Conservation (phyloP, 2,329 filamentous ascomycete genomes). For the Scedosporium apiospermum region DNA sequence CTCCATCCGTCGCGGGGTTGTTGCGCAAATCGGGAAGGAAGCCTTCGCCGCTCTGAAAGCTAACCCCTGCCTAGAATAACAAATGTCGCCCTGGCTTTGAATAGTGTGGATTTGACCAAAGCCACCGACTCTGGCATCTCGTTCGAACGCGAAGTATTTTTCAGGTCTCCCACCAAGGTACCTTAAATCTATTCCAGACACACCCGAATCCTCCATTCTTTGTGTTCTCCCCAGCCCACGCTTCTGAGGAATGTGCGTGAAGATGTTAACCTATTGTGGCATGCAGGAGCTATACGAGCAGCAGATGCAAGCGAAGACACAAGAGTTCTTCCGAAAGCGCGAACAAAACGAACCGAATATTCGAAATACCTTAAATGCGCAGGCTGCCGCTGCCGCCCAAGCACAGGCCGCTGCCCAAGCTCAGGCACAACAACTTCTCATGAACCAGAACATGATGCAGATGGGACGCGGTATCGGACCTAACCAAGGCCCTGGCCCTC, state of each 20-base stretch:
- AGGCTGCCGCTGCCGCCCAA: conserved; percentile 26
- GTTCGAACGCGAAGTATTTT: conserved; percentile 39
- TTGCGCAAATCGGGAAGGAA: too few species aligned
- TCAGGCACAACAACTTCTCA: conserved; percentile 37
- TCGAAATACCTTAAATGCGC: conserved; percentile 38
- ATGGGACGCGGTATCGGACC: conserved; percentile 39
- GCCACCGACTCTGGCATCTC: conserved; percentile 31
- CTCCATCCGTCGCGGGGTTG: too few species aligned
- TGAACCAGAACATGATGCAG: conserved; percentile 36
- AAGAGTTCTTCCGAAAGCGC: conserved; percentile 41
- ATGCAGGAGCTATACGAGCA: conserved; percentile 40
- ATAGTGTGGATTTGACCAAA: conserved; percentile 27
- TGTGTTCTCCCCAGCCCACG: background rate
- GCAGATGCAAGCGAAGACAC: conserved; percentile 32
- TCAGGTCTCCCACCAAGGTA: conserved; percentile 39
- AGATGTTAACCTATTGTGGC: conserved; percentile 12
- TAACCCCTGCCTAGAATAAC: conserved; percentile 29
- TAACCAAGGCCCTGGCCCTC: conserved; percentile 20
- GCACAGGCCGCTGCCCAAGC: conserved; percentile 29
- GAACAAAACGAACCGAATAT: conserved; percentile 39
- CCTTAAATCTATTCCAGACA: conserved; percentile 8
- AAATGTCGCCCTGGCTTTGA: conserved; percentile 38
- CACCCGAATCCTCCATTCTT: background rate
- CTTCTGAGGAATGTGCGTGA: background rate
- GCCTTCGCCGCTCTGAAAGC: background rate